Percentiles rank a stretch among this genome's conserved stretches.
These are phyloP conservation scores for Herpotrichia juniperi DNA, from an alignment of 2,329 filamentous ascomycete species.

Conservation along the genomic window DNA sequence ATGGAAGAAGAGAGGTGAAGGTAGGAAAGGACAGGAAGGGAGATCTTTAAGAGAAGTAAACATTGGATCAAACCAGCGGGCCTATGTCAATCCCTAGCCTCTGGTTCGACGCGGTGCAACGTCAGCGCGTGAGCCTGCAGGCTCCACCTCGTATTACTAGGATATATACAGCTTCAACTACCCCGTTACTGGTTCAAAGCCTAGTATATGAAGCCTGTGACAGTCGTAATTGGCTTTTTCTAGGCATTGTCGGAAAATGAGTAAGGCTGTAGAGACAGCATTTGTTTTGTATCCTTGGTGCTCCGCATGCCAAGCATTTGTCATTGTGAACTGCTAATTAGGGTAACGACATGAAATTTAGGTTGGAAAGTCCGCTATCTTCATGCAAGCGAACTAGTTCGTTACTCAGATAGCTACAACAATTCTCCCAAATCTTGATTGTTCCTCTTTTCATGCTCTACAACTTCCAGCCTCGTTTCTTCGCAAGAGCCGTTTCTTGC, in stretches of 20 bases:
- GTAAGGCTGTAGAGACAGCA: neutral
- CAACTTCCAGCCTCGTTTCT: conserved; percentile 53
- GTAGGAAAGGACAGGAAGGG: neutral
- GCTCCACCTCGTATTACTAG: neutral
- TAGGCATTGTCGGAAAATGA: neutral
- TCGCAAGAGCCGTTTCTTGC: conserved; percentile 51
- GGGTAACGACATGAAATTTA: too few relatives aligned
- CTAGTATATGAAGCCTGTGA: neutral
- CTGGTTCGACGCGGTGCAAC: neutral
- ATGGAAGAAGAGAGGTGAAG: neutral
- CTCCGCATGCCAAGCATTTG: conserved; percentile 1
- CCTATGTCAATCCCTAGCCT: neutral
- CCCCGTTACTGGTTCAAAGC: neutral
- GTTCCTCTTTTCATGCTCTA: conserved; percentile 26
- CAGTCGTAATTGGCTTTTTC: neutral
- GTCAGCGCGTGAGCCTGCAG: neutral
- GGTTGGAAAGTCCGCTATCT: neutral
- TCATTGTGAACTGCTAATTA: neutral
- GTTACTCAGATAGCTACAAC: neutral
- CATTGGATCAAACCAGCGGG: neutral
- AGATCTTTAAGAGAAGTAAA: neutral
- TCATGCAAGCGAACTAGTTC: neutral
- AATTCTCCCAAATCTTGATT: too few relatives aligned
- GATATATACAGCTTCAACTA: neutral
- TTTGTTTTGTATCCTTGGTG: neutral